Base-by-base conservation (phyloP, 306 rosid genomes). In the Lithocarpus polystachyus region DNA sequence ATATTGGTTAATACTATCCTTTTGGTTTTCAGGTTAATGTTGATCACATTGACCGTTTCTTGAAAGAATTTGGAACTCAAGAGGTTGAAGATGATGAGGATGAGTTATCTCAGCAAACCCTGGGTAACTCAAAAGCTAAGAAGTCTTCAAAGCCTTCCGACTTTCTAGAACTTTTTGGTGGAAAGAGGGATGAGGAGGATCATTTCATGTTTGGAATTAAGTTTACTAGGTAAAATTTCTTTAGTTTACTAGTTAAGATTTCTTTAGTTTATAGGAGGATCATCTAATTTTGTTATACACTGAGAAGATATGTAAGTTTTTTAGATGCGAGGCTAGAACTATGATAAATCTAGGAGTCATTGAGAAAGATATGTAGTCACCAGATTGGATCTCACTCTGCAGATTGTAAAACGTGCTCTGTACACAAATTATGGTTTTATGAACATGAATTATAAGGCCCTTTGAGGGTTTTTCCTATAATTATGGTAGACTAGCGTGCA, bases 201-300 rank as follows among this genome's bases (percentile, higher is more conserved):
- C 88, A 88, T 78, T 95, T 95, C 84, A 90, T 95, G 96, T 80
- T 92, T 69, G 99, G 99, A 82, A 91, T 95, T 84, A 95, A 95
- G 86, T 89, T 95, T 86, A 91, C 97, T 0, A 89, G 92, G 99
- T 92, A 87, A 71, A 13, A 69, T 85, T 70, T 48, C 73, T 53
- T 72, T 61, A 67, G 28, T 75, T 40, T 3, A 91, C 97, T 0
- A 89, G 92, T 98, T 92, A 87, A 71, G 22, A 69, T 85, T 70
- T 48, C 73, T 53, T 72, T 61, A 67, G 28, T 75, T 40, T 3
- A n/a, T n/a, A n/a, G n/a, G n/a, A n/a, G n/a, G n/a, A n/a, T n/a
- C 48, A 31, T 31, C 15, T 26, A 33, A 6, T 29, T 28, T 62
- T 28, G 40, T 62, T 15, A 62, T 22, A 18, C 6, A 4, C 35